A percentile compares a stretch with the other conserved stretches of the same genome.
Conservation (phyloP, 78 protist species). For the Diacronema lutheri region DNA sequence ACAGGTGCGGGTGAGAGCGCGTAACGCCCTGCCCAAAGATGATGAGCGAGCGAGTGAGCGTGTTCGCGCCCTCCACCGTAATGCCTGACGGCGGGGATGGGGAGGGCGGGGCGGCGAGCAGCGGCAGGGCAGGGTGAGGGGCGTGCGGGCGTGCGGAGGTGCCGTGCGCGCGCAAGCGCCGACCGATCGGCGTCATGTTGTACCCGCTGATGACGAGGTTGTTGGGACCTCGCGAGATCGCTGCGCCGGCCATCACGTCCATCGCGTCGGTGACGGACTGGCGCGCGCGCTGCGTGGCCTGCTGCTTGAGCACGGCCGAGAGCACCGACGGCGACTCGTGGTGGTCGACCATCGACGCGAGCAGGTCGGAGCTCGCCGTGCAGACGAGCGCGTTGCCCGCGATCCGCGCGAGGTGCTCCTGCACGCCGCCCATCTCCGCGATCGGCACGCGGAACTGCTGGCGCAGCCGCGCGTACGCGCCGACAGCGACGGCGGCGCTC, state of each 20-base stretch:
- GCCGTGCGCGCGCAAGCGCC: too few relatives aligned
- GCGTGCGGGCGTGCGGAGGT: too few relatives aligned
- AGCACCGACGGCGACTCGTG: constrained; percentile 48
- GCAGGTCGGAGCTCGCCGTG: constrained; percentile 19
- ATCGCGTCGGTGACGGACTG: constrained; percentile 30
- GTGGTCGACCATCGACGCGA: constrained; percentile 32
- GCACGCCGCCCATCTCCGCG: constrained; percentile 51
- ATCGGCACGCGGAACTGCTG: constrained; percentile 59
- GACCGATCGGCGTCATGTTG: constrained; percentile 28
- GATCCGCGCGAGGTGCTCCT: constrained; percentile 43
- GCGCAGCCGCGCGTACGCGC: constrained; percentile 56
- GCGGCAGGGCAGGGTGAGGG: too few relatives aligned
- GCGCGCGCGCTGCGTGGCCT: constrained; percentile 40
- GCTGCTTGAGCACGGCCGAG: constrained; percentile 47
- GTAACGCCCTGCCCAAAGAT: constrained; percentile 50
- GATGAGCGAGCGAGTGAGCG: constrained; percentile 44
- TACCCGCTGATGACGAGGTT: constrained; percentile 28
- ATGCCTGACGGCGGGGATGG: neutral
- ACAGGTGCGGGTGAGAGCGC: constrained; percentile 51
- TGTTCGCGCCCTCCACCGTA: constrained; percentile 56
- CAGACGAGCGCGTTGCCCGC: constrained; percentile 17
- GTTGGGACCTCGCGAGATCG: constrained; percentile 27
- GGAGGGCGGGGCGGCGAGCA: too few relatives aligned
- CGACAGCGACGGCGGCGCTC: constrained; percentile 5
- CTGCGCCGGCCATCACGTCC: constrained; percentile 50